Evolutionary conservation across 2,329 filamentous ascomycete species (phyloP).

Genomic region (Stemphylium beticola): DNA sequence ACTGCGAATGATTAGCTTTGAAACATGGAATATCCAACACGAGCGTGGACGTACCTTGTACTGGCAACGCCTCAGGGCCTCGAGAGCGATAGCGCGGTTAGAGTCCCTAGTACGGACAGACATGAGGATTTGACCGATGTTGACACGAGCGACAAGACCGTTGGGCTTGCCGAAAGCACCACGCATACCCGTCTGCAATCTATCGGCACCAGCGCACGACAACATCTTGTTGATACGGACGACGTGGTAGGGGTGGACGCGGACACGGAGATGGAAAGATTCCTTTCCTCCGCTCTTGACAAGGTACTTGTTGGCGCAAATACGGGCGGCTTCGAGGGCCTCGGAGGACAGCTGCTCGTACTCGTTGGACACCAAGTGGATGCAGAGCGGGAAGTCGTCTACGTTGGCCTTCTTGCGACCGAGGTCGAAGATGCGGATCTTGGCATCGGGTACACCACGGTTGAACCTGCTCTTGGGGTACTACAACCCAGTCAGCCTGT

Average conservation of each 20-base stretch:
- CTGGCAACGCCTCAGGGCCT: constrained; percentile 98
- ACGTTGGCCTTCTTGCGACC: constrained; percentile 98
- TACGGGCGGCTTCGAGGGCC: constrained; percentile 99
- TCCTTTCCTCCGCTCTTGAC: constrained; percentile 74
- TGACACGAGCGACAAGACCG: constrained; percentile 98
- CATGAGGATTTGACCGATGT: constrained; percentile 99
- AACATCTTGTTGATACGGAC: constrained; percentile 99
- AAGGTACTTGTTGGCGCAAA: constrained; percentile 98
- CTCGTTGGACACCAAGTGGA: constrained; percentile 99
- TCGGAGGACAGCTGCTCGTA: constrained; percentile 99
- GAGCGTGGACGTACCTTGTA: constrained; percentile 71
- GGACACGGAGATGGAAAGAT: constrained; percentile 73
- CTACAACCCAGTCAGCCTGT: constrained; percentile 63
- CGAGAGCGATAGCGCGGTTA: constrained; percentile 89
- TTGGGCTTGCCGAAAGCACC: constrained; percentile 99
- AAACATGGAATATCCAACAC: neutral
- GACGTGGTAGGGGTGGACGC: constrained; percentile 99
- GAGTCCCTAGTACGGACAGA: constrained; percentile 96
- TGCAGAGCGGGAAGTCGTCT: constrained; percentile 97
- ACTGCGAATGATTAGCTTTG: constrained; percentile 49
- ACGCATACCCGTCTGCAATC: constrained; percentile 99
- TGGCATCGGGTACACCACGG: constrained; percentile 88
- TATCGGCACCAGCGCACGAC: constrained; percentile 99
- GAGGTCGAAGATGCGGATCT: constrained; percentile 97
- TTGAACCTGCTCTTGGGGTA: constrained; percentile 99